Evolutionary conservation across 2,329 filamentous ascomycete genomes (phyloP), one percentile per base, ranked within the genome.

Genomic region (Apiospora phragmitis): DNA sequence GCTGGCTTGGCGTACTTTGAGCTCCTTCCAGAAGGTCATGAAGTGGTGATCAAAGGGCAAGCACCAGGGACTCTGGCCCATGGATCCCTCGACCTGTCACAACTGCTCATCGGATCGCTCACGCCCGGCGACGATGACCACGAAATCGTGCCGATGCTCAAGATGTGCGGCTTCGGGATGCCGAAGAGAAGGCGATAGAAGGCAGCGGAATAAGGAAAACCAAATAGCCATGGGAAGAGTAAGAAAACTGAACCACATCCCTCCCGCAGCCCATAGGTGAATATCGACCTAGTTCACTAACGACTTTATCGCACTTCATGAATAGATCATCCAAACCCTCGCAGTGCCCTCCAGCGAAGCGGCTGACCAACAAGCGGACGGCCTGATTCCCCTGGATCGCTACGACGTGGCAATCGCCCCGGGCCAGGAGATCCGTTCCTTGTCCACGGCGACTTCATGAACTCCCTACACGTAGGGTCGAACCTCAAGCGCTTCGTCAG

Each of bases 41-140:
- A 59, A 29, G 7, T 4, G 5, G 8, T 11, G 4, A 7, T 35
- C 29, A 14, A 26, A n/a, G n/a, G 35, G 14, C 18, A n/a, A 14
- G 16, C 21, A 12, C 32, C 49, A n/a, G 21, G 7, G 7, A 11
- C 18, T 21, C n/a, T 69, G 4, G 21, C 29, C 42, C 68, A 69
- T 43, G 68, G 51, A 1, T 43, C 24, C 11, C 49, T 69, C n/a
- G 38, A 69, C 55, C 18, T 62, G 8, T 65, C 68, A 32, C 68
- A 69, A 12, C 26, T 69, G 3, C 68, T 69, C 41, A 59, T 69
- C 8, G 68, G 68, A 16, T n/a, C 41, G 8, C 68, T 69, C 21
- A 32, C 42, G 9, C 32, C 49, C 42, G 55, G 24, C 49, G 68
- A 65, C 32, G 6, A 4, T 9, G 68, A 69, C 18, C 68, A 69